Evolutionary conservation across 768 basidiomycete species (phyloP).

Genomic region (Symmetrospora coprosmae): DNA sequence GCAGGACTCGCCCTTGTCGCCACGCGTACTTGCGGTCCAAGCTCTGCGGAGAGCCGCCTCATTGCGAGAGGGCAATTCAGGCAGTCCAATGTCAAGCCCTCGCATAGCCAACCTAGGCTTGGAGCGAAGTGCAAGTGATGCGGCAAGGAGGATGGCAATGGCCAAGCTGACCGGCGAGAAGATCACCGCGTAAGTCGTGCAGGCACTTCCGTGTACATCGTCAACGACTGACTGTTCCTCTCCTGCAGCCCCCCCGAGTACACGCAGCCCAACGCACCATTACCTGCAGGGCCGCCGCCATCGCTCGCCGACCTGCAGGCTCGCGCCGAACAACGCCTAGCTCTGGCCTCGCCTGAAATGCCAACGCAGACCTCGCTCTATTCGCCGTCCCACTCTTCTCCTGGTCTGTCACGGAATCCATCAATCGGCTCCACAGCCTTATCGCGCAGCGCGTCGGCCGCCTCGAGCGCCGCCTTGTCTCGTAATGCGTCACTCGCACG

Average conservation of each 20-base stretch:
- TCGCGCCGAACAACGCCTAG: conserved; percentile 14
- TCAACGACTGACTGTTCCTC: conserved; percentile 4
- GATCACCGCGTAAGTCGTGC: conserved; percentile 6
- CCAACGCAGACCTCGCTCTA: neutral
- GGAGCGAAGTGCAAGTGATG: conserved; percentile 13
- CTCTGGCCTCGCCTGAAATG: neutral
- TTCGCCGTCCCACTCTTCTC: neutral
- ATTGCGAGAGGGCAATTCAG: too few species aligned
- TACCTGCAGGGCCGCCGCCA: conserved; percentile 18
- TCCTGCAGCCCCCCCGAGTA: conserved; percentile 8
- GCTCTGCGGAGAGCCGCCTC: too few species aligned
- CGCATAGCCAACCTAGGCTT: neutral
- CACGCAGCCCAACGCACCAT: conserved; percentile 3
- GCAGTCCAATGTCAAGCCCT: neutral
- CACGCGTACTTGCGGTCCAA: too few species aligned
- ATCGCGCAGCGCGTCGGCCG: too few species aligned
- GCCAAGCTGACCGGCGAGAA: conserved; percentile 30
- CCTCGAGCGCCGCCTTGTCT: too few species aligned
- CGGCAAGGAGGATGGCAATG: conserved; percentile 28
- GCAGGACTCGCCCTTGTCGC: too few species aligned
- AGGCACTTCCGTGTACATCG: too few species aligned
- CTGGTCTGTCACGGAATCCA: conserved; percentile 1
- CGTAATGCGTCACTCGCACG: too few species aligned
- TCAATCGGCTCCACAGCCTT: neutral
- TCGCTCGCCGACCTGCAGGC: conserved; percentile 25